Conservation (phyloP, 1,284 basidiomycete genomes). For the Microstroma glucosiphilum region DNA sequence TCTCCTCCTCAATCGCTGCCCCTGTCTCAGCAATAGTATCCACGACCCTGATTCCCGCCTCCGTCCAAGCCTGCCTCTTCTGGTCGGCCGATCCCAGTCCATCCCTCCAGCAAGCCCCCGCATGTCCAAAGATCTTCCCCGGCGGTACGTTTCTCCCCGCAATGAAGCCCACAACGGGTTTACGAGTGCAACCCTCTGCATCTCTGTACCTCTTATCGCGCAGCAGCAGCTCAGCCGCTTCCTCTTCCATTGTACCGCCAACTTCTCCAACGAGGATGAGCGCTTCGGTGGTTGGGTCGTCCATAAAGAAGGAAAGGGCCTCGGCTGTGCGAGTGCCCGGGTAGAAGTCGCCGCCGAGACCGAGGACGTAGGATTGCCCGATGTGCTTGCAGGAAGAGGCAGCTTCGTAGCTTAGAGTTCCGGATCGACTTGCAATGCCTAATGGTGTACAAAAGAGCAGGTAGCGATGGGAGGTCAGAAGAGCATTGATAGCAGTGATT, state of each 20-base stretch:
- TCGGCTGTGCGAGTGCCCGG: slow-evolving; percentile 44
- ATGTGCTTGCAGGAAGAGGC: slow-evolving; percentile 22
- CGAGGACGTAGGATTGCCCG: slow-evolving; percentile 34
- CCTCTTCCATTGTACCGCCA: slow-evolving; percentile 40
- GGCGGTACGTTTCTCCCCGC: slow-evolving; percentile 30
- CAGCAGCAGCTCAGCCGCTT: slow-evolving; percentile 25
- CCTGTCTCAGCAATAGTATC: slow-evolving; percentile 15
- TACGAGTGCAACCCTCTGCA: slow-evolving; percentile 9
- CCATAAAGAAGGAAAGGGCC: slow-evolving; percentile 32
- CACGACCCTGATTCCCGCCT: slow-evolving; percentile 9
- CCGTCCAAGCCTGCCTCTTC: slow-evolving; percentile 26
- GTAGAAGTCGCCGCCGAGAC: slow-evolving; percentile 38
- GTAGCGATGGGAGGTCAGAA: not conserved
- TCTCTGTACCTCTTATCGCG: slow-evolving; percentile 2
- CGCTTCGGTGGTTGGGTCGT: slow-evolving; percentile 14
- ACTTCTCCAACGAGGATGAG: slow-evolving; percentile 37
- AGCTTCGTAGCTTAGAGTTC: slow-evolving; percentile 45
- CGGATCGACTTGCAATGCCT: slow-evolving; percentile 31
- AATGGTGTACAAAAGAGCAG: not conserved
- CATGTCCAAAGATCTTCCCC: slow-evolving; percentile 35
- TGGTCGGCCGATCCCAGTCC: slow-evolving; percentile 20
- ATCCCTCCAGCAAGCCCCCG: slow-evolving; percentile 37
- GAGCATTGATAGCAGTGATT: not conserved
- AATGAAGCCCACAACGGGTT: slow-evolving; percentile 35
- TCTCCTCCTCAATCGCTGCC: slow-evolving; percentile 9